These are phyloP conservation scores for Calonectria montana DNA, from an alignment of 2,329 filamentous ascomycete species.

Conservation along the genomic window DNA sequence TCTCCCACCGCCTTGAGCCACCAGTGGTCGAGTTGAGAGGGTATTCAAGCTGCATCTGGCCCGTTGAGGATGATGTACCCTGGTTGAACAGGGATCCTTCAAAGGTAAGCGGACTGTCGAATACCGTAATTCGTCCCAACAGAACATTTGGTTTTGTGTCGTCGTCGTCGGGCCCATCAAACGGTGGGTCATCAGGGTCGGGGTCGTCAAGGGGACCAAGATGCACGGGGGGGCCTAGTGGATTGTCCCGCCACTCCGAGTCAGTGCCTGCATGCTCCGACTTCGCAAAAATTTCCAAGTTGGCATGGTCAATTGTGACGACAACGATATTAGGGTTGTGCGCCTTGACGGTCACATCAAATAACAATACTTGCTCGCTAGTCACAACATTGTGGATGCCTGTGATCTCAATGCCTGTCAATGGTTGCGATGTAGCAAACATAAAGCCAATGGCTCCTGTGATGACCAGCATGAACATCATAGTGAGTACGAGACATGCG, in stretches of 20 bases:
- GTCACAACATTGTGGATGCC: conserved; percentile 91
- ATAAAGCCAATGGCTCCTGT: conserved; percentile 90
- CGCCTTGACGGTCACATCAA: conserved; percentile 88
- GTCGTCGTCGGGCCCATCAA: conserved; percentile 72
- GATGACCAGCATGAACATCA: conserved; percentile 84
- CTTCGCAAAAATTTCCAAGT: conserved; percentile 94
- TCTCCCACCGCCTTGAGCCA: conserved; percentile 89
- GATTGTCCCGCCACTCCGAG: conserved; percentile 67
- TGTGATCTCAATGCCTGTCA: conserved; percentile 81
- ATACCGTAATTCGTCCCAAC: conserved; percentile 86
- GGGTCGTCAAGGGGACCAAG: conserved; percentile 47
- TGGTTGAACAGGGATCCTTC: conserved; percentile 90
- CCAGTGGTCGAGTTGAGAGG: conserved; percentile 92
- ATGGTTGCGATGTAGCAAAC: conserved; percentile 89
- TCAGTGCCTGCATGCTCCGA: conserved; percentile 86
- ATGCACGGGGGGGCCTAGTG: conserved; percentile 39
- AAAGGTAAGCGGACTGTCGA: conserved; percentile 89
- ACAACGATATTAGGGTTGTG: conserved; percentile 94
- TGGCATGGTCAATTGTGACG: conserved; percentile 85
- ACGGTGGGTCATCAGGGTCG: conserved; percentile 49
- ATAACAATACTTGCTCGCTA: conserved; percentile 94
- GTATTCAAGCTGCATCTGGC: conserved; percentile 82
- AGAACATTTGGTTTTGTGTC: conserved; percentile 81
- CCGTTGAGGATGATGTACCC: conserved; percentile 77
- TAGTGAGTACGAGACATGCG: conserved; percentile 86